phyloP scores from a whole-genome alignment of 495 filamentous ascomycete species.

The Hypomontagnella monticulosa region DNA sequence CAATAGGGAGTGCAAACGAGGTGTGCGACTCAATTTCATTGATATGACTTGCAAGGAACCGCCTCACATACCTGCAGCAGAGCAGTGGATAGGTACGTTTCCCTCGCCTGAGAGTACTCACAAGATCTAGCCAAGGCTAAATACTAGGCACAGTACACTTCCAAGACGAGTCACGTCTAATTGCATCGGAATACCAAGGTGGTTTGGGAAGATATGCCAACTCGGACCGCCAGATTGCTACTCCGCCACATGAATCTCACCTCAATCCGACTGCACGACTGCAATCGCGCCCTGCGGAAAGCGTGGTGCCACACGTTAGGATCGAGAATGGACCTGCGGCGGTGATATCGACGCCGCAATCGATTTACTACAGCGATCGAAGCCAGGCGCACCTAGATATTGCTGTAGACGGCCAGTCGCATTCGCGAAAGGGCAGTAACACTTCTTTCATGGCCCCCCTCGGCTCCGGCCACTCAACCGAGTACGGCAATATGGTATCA shows the following conservation, averaged over 20 bases:
- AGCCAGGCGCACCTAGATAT: constrained; percentile 30
- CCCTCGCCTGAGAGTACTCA: not conserved
- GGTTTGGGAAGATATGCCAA: constrained; percentile 79
- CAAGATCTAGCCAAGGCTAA: constrained; percentile 5
- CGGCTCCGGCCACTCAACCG: constrained; percentile 21
- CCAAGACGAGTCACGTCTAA: constrained; percentile 87
- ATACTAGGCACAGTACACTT: constrained; percentile 65
- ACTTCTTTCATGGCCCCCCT: constrained; percentile 34
- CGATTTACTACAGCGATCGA: constrained; percentile 37
- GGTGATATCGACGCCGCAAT: constrained; percentile 21
- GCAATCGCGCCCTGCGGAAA: constrained; percentile 18
- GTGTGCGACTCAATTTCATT: constrained; percentile 91
- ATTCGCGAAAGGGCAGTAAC: constrained; percentile 39
- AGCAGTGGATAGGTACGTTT: constrained; percentile 71
- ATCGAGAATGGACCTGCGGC: constrained; percentile 20
- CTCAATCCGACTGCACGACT: constrained; percentile 21
- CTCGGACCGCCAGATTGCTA: constrained; percentile 49
- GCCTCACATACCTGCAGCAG: constrained; percentile 67
- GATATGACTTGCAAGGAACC: constrained; percentile 80
- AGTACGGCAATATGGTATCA: constrained; percentile 29
- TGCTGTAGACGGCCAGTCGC: constrained; percentile 35
- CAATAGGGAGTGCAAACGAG: constrained; percentile 83
- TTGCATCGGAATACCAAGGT: constrained; percentile 91
- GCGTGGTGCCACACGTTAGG: constrained; percentile 12
- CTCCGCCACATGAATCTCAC: constrained; percentile 43